A percentile compares a stretch with the other conserved stretches of the same genome.
Evolutionary conservation across 2,329 filamentous ascomycete species (phyloP).

Genomic region (Colletotrichum sp.): DNA sequence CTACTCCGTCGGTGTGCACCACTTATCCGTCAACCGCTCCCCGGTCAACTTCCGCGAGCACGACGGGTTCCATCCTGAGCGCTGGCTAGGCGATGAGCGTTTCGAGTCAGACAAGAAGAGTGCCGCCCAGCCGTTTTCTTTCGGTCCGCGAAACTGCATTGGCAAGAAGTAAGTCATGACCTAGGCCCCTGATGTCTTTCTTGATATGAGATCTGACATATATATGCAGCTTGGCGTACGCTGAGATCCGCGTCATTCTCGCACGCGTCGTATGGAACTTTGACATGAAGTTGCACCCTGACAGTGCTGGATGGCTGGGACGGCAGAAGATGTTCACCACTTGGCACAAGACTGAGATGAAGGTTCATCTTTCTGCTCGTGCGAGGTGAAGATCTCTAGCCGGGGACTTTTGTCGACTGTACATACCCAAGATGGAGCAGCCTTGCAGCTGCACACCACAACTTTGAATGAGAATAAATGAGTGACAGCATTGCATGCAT

Average conservation of each 20-base stretch:
- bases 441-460: too few species aligned
- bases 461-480: neutral
- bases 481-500: neutral
- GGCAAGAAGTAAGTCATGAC: constrained; percentile 48
- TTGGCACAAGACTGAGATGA: constrained; percentile 19
- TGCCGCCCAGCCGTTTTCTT: constrained; percentile 51
- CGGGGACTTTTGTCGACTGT: too few species aligned
- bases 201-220: neutral
- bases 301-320: constrained; percentile 40
- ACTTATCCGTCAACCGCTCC: constrained; percentile 36
- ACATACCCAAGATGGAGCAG: too few species aligned
- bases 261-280: constrained; percentile 15
- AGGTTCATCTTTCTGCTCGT: neutral
- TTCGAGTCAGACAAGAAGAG: constrained; percentile 37
- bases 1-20: constrained; percentile 24
- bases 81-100: constrained; percentile 6
- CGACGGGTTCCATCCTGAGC: constrained; percentile 2
- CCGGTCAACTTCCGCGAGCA: constrained; percentile 14
- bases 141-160: constrained; percentile 55
- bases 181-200: too few species aligned
- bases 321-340: constrained; percentile 17
- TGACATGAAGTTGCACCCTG: constrained; percentile 13
- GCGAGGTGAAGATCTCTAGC: neutral
- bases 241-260: constrained; percentile 11
- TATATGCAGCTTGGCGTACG: neutral